Evolutionary conservation across 345 rosid genomes (phyloP).

Genomic region (Murraya koenigii): DNA sequence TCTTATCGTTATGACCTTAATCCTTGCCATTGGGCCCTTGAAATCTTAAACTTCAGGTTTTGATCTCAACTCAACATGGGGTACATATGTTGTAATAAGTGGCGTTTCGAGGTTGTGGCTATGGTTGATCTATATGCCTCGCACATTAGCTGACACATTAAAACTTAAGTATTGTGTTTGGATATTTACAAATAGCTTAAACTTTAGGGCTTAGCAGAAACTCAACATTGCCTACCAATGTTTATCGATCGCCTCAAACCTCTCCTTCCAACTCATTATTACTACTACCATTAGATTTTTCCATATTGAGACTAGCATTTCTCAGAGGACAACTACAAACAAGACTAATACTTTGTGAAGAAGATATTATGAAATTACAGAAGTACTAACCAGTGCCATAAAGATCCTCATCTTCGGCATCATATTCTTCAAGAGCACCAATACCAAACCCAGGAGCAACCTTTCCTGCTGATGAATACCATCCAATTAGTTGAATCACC

Average conservation of each 20-base stretch:
- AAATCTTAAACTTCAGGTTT: not conserved
- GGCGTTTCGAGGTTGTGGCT: not conserved
- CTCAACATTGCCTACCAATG: not conserved
- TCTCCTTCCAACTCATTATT: not conserved
- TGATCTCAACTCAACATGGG: not conserved
- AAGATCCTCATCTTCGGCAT: constrained; percentile 95
- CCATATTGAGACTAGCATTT: not conserved
- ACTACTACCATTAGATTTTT: not conserved
- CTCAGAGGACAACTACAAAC: not conserved
- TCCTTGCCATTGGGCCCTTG: not conserved
- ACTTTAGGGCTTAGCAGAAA: not conserved
- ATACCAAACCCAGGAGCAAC: constrained; percentile 95
- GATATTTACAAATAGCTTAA: not conserved
- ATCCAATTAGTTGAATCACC: constrained; percentile 35
- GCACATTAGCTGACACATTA: not conserved
- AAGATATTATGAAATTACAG: not conserved
- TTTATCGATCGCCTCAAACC: not conserved
- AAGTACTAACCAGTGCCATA: constrained; percentile 58
- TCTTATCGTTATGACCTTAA: not conserved
- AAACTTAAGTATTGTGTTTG: not conserved
- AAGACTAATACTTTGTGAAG: not conserved
- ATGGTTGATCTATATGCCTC: not conserved
- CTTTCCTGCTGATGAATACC: constrained; percentile 75
- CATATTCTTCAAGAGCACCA: constrained; percentile 97
- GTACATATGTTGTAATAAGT: not conserved